phyloP scores from a whole-genome alignment of 2,329 filamentous ascomycete species.

The Cladosporium sp. region DNA sequence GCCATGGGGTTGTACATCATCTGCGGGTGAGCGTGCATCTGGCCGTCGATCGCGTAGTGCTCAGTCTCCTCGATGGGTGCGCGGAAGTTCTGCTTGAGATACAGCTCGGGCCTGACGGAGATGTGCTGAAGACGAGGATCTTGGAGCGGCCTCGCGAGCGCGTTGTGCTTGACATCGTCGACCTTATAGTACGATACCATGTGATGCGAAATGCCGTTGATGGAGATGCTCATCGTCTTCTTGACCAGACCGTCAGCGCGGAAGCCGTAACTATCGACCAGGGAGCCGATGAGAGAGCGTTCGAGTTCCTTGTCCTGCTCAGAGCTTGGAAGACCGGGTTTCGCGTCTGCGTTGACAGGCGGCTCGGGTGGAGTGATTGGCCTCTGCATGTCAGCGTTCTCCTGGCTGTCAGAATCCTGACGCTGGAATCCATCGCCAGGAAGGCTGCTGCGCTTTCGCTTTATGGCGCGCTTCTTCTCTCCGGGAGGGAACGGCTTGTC shows the following conservation, averaged over 20 bases:
- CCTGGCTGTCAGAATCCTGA: conserved; percentile 29
- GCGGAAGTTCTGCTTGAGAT: conserved; percentile 35
- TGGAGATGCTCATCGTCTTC: conserved; percentile 81
- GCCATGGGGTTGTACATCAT: conserved; percentile 28
- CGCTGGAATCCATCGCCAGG: conserved; percentile 49
- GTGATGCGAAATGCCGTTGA: conserved; percentile 70
- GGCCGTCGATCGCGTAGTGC: conserved; percentile 30
- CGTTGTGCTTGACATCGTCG: conserved; percentile 64
- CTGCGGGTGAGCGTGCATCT: conserved; percentile 31
- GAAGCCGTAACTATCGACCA: conserved; percentile 87
- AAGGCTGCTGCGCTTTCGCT: conserved; percentile 52
- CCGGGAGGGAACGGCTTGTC: conserved; percentile 71
- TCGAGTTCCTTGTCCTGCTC: conserved; percentile 45
- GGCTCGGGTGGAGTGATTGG: conserved; percentile 31
- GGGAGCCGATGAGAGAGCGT: conserved; percentile 66
- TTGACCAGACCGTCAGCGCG: conserved; percentile 78
- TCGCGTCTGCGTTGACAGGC: conserved; percentile 21
- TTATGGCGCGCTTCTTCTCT: conserved; percentile 78
- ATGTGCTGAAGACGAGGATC: conserved; percentile 39
- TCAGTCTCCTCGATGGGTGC: conserved; percentile 33
- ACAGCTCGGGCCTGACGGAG: conserved; percentile 31
- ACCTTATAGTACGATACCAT: conserved; percentile 84
- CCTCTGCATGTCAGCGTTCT: conserved; percentile 11
- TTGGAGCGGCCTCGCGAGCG: conserved; percentile 53
- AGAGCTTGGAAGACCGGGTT: conserved; percentile 23